phyloP scores from a whole-genome alignment of 1,284 basidiomycete genomes.

The Fistulinella staudtii region DNA sequence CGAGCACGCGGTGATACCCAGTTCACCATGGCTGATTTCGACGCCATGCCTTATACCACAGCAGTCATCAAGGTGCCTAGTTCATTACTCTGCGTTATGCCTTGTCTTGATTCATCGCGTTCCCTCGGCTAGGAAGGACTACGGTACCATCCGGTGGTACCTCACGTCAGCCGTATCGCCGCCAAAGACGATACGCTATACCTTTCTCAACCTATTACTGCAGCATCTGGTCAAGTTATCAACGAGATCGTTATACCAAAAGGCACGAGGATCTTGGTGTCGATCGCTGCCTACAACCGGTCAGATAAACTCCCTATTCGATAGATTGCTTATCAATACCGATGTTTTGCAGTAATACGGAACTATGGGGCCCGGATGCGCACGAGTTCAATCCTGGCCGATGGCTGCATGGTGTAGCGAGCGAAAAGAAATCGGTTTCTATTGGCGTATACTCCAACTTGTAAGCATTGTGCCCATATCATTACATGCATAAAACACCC shows the following conservation, averaged over 20 bases:
- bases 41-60: conserved; percentile 47
- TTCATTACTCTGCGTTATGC: not conserved
- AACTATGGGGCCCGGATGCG: conserved; percentile 50
- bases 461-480: conserved; percentile 32
- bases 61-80: conserved; percentile 48
- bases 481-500: conserved; percentile 1
- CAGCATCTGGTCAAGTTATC: conserved; percentile 34
- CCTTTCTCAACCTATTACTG: conserved; percentile 39
- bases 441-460: conserved; percentile 50
- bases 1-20: conserved; percentile 38
- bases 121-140: conserved; percentile 34
- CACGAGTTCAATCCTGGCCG: conserved; percentile 49
- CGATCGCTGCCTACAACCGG: conserved; percentile 39
- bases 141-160: conserved; percentile 36
- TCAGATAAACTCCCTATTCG: conserved; percentile 3
- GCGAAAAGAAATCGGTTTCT: conserved; percentile 34
- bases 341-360: conserved; percentile 33
- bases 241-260: conserved; percentile 34
- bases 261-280: conserved; percentile 34
- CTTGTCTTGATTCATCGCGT: not conserved
- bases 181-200: conserved; percentile 42
- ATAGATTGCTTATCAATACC: conserved; percentile 1
- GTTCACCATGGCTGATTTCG: conserved; percentile 44
- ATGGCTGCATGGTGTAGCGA: conserved; percentile 37
- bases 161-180: conserved; percentile 35